These are phyloP conservation scores for Mortierella polycephala DNA, from an alignment of 371 early-diverging fungal species.

Conservation along the genomic window DNA sequence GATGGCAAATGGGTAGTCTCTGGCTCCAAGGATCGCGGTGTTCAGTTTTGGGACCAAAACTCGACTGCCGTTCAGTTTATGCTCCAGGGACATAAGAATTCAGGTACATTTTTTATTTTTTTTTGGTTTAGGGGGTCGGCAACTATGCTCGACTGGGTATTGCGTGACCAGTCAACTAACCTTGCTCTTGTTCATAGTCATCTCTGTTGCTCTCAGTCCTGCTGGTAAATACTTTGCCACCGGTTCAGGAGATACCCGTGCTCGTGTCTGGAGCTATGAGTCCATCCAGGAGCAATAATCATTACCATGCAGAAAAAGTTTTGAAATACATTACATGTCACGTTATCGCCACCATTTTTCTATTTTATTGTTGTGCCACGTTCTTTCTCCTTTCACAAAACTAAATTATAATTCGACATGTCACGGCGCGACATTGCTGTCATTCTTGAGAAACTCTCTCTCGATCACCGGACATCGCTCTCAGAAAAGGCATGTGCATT, in stretches of 20 bases:
- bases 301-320: background rate
- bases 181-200: constrained; percentile 68
- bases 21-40: constrained; percentile 95
- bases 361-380: background rate
- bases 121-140: background rate
- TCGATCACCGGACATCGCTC: constrained; percentile 49
- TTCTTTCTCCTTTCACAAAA: background rate
- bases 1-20: constrained; percentile 94
- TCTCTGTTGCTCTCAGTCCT: constrained; percentile 90
- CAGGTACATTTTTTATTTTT: constrained; percentile 62
- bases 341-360: constrained; percentile 13
- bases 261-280: constrained; percentile 90
- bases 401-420: constrained; percentile 14
- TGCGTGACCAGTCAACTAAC: background rate
- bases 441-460: constrained; percentile 41
- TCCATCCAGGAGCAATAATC: constrained; percentile 17
- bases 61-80: constrained; percentile 86
- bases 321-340: background rate
- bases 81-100: constrained; percentile 98
- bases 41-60: constrained; percentile 95
- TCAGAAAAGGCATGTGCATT: constrained; percentile 46
- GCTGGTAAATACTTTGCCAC: constrained; percentile 91
- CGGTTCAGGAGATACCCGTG: constrained; percentile 94
- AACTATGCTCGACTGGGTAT: background rate
- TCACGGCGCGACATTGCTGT: constrained; percentile 46